Percentiles rank a stretch among this genome's conserved stretches.
phyloP scores from a whole-genome alignment of 192 early-diverging fungal genomes.

The Entomortierella beljakovae region DNA sequence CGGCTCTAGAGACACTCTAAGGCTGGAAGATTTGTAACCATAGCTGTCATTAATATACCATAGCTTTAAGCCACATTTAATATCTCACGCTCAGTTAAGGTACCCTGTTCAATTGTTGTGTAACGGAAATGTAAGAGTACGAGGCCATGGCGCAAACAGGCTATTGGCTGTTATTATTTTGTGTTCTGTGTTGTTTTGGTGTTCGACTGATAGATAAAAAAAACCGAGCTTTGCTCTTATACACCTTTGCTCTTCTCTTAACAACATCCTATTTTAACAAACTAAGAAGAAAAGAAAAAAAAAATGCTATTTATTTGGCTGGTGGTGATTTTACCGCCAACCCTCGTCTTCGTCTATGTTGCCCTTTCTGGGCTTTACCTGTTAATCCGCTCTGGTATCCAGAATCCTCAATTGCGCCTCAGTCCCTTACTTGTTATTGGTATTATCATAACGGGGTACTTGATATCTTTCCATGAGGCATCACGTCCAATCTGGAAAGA shows the following conservation, averaged over 20 bases:
- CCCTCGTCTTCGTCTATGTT: slow-evolving; percentile 47
- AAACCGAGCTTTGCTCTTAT: neutral
- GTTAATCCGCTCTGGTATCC: slow-evolving; percentile 39
- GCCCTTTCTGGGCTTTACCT: slow-evolving; percentile 45
- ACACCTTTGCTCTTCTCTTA: neutral
- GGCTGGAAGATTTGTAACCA: neutral
- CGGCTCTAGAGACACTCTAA: neutral
- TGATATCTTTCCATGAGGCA: slow-evolving; percentile 44
- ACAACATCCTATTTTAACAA: neutral
- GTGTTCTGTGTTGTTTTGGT: no score
- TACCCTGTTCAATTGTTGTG: no score
- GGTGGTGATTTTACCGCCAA: slow-evolving; percentile 40
- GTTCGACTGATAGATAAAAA: no score
- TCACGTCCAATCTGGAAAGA: slow-evolving; percentile 42
- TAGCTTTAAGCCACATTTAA: no score
- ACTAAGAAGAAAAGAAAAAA: neutral
- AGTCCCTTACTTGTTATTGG: slow-evolving; percentile 13
- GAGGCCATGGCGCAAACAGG: neutral
- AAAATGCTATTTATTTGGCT: slow-evolving; percentile 46
- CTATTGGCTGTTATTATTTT: no score
- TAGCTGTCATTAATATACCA: no score
- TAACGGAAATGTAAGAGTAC: no score
- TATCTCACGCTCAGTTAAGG: no score
- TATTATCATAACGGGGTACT: slow-evolving; percentile 41
- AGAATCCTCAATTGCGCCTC: slow-evolving; percentile 38